Evolutionary conservation across 805 yeast genomes (phyloP).

Genomic region (Cyberlindnera maritima): DNA sequence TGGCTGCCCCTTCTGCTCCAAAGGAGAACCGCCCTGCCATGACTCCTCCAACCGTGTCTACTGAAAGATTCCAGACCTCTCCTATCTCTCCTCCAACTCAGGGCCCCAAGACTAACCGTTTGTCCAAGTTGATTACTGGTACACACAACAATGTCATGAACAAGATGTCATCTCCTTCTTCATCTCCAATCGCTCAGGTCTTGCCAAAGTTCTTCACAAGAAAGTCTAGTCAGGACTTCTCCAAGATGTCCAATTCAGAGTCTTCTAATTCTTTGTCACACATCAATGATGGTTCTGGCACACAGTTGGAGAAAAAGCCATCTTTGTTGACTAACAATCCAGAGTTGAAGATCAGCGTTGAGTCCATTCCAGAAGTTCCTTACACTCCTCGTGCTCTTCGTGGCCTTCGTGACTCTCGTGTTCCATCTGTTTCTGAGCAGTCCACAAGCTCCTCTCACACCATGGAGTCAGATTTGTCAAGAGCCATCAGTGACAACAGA

Average conservation of each 20-base stretch:
- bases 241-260: conserved; percentile 19
- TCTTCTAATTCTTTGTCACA: conserved; percentile 24
- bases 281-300: conserved; percentile 28
- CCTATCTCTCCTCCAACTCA: conserved; percentile 12
- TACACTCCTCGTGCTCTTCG: conserved; percentile 22
- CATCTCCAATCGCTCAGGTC: conserved; percentile 26
- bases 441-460: conserved; percentile 3
- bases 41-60: conserved; percentile 17
- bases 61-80: conserved; percentile 14
- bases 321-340: conserved; percentile 11
- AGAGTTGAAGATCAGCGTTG: conserved; percentile 11
- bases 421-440: conserved; percentile 5
- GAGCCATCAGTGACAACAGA: conserved; percentile 20
- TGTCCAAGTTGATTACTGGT: conserved; percentile 11
- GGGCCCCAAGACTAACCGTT: conserved; percentile 4
- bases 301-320: background rate
- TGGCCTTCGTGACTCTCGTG: conserved; percentile 7
- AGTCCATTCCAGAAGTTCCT: conserved; percentile 24
- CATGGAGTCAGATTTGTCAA: conserved; percentile 5
- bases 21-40: conserved; percentile 1
- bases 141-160: conserved; percentile 6
- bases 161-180: conserved; percentile 13
- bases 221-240: conserved; percentile 10
- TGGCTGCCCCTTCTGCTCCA: background rate
- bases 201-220: conserved; percentile 24